Base-by-base conservation (phyloP, 2,329 filamentous ascomycete species). In the Pseudogymnoascus sp. region DNA sequence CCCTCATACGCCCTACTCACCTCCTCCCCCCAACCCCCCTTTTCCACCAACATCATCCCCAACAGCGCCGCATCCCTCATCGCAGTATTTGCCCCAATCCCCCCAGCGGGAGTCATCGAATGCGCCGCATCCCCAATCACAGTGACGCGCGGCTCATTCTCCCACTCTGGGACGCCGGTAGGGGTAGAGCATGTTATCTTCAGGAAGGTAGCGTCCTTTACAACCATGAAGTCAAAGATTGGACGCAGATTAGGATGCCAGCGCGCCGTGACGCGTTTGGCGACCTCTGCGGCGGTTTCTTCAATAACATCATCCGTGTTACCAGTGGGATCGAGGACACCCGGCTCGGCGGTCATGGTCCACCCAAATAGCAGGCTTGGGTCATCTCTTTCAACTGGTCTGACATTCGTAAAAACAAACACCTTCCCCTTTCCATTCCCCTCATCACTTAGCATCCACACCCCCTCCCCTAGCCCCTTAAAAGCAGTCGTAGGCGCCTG, bases 151-250 rank as follows among this genome's bases (percentile, higher is more conserved):
- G 80, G 77, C 61, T 84, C 79, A 44, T 84, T 86, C 7, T 73
- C 67, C 85, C 85, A 87, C 48, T 81, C 76, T 0, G 85, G 84
- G 0, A 87, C 82, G 1, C 84, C 84, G 0, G 76, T 76, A 0
- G 84, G 84, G 0, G 77, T 80, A 0, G 83, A 86, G 66, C 83
- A 87, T 1, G 84, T 86, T 55, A 88, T 86, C 67, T 86, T 87
- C 83, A 84, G 87, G 66, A 88, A 87, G 0, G 85, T 84, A 0
- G 84, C 81, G 65, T 87, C 82, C 0, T 71, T 65, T 62, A 79
- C 80, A 4, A 74, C 69, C 81, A 86, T 86, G 35, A 84, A 67
- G 5, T 86, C 82, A 63, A 88, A 81, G 0, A 88, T 71, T 1
- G 83, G 78, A 68, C 76, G 79, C 48, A 87, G 72, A 2, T 79